phyloP scores from a whole-genome alignment of 164 flowering plant species.

The Litsea cubeba region DNA sequence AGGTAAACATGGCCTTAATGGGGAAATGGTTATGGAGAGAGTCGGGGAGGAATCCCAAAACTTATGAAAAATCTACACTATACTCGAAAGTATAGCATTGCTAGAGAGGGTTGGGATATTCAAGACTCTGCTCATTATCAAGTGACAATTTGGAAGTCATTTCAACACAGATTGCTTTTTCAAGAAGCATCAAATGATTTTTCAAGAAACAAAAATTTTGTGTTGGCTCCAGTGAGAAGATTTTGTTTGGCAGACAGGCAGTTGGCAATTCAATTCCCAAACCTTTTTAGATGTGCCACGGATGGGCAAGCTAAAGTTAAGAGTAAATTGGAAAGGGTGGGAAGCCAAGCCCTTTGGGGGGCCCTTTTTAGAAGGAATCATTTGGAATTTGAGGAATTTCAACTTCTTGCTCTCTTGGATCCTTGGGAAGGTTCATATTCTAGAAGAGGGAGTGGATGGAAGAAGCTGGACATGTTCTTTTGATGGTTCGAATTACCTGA shows the following conservation, averaged over 20 bases:
- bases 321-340: no score
- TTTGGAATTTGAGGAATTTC: no score
- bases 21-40: not conserved
- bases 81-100: no score
- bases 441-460: no score
- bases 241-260: not conserved
- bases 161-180: not conserved
- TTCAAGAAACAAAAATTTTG: not conserved
- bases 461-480: no score
- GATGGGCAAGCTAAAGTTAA: no score
- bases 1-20: not conserved
- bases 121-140: not conserved
- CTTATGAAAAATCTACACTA: not conserved
- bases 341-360: no score
- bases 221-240: not conserved
- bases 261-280: not conserved
- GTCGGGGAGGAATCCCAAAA: not conserved
- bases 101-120: not conserved
- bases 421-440: no score
- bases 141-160: not conserved
- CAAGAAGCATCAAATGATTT: not conserved
- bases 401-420: no score
- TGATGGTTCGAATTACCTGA: no score
- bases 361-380: no score
- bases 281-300: not conserved